Percentiles rank a stretch among this genome's conserved stretches.
Evolutionary conservation across 805 yeast species (phyloP).

Genomic region (Zygotorulaspora florentina): DNA sequence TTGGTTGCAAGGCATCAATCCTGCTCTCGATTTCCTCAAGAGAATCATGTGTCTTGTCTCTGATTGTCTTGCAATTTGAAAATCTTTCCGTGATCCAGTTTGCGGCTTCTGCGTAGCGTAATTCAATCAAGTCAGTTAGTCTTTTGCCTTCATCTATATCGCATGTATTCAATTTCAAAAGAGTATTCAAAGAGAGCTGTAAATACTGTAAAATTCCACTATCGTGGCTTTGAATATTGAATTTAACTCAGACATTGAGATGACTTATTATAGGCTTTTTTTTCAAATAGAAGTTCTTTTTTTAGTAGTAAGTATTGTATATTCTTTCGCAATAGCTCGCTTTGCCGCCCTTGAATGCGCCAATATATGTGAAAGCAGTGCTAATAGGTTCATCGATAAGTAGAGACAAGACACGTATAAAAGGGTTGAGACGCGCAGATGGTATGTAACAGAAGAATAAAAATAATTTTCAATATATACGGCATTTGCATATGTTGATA

Average conservation of each 20-base stretch:
- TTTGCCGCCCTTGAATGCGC: constrained; percentile 1
- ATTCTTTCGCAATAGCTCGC: neutral
- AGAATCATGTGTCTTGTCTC: neutral
- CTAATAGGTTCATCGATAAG: neutral
- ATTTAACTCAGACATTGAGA: constrained; percentile 13
- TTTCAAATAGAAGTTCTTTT: neutral
- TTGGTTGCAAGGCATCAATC: constrained; percentile 27
- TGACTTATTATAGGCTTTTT: neutral
- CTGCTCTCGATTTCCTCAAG: constrained; percentile 12
- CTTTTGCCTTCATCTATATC: neutral
- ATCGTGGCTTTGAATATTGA: constrained; percentile 21
- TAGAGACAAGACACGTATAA: neutral
- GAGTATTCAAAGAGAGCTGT: neutral
- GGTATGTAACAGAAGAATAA: neutral
- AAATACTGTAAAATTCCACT: constrained; percentile 23
- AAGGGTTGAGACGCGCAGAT: neutral
- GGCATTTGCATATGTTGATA: neutral
- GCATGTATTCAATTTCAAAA: no score
- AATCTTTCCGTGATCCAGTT: constrained; percentile 22
- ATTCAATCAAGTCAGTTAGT: constrained; percentile 1
- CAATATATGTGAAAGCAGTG: no score
- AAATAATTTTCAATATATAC: neutral
- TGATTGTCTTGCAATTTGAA: neutral
- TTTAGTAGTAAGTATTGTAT: neutral
- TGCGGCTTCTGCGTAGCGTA: constrained; percentile 16